Evolutionary conservation across 73 alveolate species (phyloP).

Genomic region (Symbiodinium natans): DNA sequence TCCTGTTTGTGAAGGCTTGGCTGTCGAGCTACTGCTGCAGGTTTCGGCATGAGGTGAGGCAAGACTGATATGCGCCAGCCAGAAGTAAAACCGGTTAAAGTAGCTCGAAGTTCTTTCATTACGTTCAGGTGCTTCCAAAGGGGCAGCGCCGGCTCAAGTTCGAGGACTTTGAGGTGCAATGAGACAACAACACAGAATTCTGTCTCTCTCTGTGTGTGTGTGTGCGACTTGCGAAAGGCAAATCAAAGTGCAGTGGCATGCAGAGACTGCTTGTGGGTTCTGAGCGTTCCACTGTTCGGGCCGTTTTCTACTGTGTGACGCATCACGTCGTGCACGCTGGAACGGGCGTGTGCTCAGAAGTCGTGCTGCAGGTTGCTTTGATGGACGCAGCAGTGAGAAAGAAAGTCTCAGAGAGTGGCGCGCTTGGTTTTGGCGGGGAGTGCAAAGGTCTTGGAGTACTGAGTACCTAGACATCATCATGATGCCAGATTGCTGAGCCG

Average conservation of each 20-base stretch:
- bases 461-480: neutral
- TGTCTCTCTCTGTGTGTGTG: neutral
- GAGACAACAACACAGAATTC: neutral
- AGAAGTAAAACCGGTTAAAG: too few species aligned
- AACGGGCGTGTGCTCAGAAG: too few species aligned
- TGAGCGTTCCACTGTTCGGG: too few species aligned
- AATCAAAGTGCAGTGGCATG: too few species aligned
- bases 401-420: neutral
- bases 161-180: constrained; percentile 29
- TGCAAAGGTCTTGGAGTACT: neutral
- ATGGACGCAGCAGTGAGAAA: neutral
- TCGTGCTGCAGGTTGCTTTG: neutral
- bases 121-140: constrained; percentile 64
- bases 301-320: too few species aligned
- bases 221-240: too few species aligned
- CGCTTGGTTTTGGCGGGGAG: neutral
- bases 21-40: neutral
- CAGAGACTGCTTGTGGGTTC: too few species aligned
- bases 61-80: too few species aligned
- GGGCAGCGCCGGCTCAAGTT: constrained; percentile 39
- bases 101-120: too few species aligned
- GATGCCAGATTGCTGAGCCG: neutral
- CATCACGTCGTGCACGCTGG: too few species aligned
- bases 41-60: neutral
- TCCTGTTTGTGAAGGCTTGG: constrained; percentile 50